Base-by-base conservation (phyloP, 495 filamentous ascomycete species). In the Extremus antarcticus region DNA sequence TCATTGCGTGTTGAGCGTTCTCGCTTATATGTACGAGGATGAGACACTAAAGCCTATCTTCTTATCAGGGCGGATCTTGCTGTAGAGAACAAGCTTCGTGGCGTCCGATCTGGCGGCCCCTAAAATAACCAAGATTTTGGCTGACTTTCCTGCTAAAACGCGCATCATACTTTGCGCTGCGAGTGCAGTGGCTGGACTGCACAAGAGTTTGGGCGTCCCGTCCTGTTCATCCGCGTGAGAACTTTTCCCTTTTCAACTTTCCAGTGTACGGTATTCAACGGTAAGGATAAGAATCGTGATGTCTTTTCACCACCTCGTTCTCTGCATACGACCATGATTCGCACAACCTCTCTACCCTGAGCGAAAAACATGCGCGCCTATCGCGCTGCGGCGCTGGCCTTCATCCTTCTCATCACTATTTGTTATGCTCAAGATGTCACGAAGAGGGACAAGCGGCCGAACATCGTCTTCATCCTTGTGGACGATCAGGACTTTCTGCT, bases 401-500 rank as follows among this genome's bases (percentile, higher is more conserved):
- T 35, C 29, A 4, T 35, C 29, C 29, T 35, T 35, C 29, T 35
- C 29, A 4, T 35, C 4, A 7, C 29, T 35, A 4, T 35, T 35
- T 35, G 29, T 13, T 35, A 35, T 35, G 29, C 29, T 7, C 29
- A 35, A 3, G 46, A 13, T 10, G 46, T 17, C 10, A 10, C 21
- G 46, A 23, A 23, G 46, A 48, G 24, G 23, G 41, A 45, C 41
- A 45, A 45, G 41, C 41, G 16, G 17, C 54, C 54, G 24, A 56
- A 56, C 32, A 41, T 56, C 54, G 47, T 56, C 10, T 3, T 56
- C 47, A 51, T 56, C 47, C 20, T 56, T 25, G 46, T 24, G n/a
- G 54, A 56, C 35, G 46, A 56, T 25, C 54, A 56, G 35, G 54
- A 56, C 23, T n/a, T 19, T 11, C 54, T 38, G 9, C 47, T 56